Base-by-base conservation (phyloP, 208 protist species). In the Herpetomonas samuelpessoai region DNA sequence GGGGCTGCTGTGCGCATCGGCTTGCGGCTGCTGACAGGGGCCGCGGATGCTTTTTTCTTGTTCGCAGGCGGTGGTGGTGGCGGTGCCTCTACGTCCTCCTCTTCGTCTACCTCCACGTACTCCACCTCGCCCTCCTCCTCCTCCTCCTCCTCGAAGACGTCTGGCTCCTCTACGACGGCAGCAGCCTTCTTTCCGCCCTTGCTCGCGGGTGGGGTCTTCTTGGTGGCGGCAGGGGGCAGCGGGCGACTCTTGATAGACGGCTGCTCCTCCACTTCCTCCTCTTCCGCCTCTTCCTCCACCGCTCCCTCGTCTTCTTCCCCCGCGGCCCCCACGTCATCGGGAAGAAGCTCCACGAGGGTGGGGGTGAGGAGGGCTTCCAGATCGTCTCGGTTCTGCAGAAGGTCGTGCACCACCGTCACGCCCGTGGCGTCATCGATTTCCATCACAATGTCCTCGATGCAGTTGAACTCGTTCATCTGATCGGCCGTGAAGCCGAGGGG, bases 301-400 rank as follows among this genome's bases (percentile, higher is more conserved):
- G 61, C 54, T 14, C 44, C 65, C 19, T 66, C 62, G 14, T 69
- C 67, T 10, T 70, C 61, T 6, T 64, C 53, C 3, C 61, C 70
- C 7, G 35, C 57, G 24, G n/a, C 30, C 1, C 53, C 76, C 12
- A 55, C 74, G 4, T 76, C 86, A 52, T 93, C 87, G 19, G 87
- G 87, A 38, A 93, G 73, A 25, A 93, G 70, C 68, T 93, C 74
- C 51, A 87, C 83, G 38, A 93, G 76, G 21, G 87, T 93, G 10
- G 87, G 83, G 3, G 87, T 93, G 38, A 93, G 67, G 48, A 89
- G 66, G 16, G 81, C 83, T 65, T 93, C 83, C 48, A 93, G 60
- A 44, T 93, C 87, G 9, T 93, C 83, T 57, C 81, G 74, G 65
- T 77, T 79, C 60, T 81, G 80, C 52, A 91, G 57, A 12, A 93